Conservation (phyloP, 2,329 filamentous ascomycete species). For the Westerdykella ornata region DNA sequence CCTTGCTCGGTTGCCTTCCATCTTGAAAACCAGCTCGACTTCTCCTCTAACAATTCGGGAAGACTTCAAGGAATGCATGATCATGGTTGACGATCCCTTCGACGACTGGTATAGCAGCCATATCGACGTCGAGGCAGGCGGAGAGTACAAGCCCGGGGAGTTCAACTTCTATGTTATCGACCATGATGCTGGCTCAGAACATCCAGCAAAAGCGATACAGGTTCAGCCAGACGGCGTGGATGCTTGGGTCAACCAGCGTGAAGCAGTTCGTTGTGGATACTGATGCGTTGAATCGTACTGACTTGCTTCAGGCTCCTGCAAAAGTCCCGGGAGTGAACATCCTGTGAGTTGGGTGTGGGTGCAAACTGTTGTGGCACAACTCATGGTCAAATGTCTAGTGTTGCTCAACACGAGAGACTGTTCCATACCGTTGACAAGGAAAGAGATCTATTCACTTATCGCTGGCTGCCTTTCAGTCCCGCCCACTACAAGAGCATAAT, state of each 20-base stretch:
- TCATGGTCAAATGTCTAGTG: too few relatives aligned
- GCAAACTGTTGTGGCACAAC: neutral
- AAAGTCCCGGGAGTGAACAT: conserved; percentile 1
- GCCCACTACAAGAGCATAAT: conserved; percentile 1
- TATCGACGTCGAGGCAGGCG: neutral
- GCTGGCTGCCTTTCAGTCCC: conserved; percentile 1
- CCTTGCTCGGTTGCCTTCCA: neutral
- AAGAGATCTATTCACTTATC: neutral
- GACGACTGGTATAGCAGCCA: conserved; percentile 3
- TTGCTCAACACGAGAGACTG: conserved; percentile 1
- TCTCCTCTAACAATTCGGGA: neutral
- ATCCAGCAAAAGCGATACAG: neutral
- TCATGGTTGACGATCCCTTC: conserved; percentile 5
- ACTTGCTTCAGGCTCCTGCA: neutral
- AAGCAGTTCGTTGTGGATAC: neutral
- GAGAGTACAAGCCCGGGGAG: conserved; percentile 1
- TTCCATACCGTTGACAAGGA: neutral
- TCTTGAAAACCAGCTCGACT: too few relatives aligned
- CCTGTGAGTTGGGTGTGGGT: neutral
- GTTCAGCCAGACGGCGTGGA: conserved; percentile 1
- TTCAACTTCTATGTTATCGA: conserved; percentile 2
- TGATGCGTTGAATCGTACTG: neutral
- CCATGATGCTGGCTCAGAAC: neutral
- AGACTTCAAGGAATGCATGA: neutral
- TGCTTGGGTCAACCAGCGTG: neutral